phyloP scores from a whole-genome alignment of 2,329 filamentous ascomycete species.

The Apiospora marii region DNA sequence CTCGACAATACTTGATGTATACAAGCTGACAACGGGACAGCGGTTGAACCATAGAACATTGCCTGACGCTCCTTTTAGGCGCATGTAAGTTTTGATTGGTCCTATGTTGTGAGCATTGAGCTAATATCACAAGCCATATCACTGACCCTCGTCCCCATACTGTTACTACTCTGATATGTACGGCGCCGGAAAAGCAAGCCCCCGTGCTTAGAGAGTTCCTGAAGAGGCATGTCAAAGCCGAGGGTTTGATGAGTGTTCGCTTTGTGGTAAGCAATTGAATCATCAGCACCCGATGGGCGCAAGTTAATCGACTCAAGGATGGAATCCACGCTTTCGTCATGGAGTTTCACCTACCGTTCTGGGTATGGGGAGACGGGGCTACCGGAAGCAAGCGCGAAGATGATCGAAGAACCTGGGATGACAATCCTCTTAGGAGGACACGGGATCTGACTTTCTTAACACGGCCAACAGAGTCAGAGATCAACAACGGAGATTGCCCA shows the following conservation, averaged over 20 bases:
- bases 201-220: not conserved
- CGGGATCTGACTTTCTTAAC: not conserved
- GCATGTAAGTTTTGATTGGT: not conserved
- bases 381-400: not conserved
- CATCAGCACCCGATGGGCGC: not conserved
- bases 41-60: not conserved
- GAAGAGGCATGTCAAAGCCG: not conserved
- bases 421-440: not conserved
- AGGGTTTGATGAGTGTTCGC: not conserved
- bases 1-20: accelerated
- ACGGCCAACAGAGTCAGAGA: not conserved
- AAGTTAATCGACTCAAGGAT: not conserved
- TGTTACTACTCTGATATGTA: not conserved
- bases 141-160: not conserved
- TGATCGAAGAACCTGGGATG: not conserved
- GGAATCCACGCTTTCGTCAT: not conserved
- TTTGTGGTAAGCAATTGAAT: not conserved
- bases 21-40: not conserved
- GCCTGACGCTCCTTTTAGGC: not conserved
- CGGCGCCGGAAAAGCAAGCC: not conserved
- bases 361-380: not conserved
- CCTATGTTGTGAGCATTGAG: too few species aligned
- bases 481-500: not conserved
- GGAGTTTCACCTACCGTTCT: slow-evolving; percentile 14
- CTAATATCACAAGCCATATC: not conserved